These are phyloP conservation scores for Pleurotus cornucopiae DNA, from an alignment of 768 basidiomycete genomes.

Conservation along the genomic window DNA sequence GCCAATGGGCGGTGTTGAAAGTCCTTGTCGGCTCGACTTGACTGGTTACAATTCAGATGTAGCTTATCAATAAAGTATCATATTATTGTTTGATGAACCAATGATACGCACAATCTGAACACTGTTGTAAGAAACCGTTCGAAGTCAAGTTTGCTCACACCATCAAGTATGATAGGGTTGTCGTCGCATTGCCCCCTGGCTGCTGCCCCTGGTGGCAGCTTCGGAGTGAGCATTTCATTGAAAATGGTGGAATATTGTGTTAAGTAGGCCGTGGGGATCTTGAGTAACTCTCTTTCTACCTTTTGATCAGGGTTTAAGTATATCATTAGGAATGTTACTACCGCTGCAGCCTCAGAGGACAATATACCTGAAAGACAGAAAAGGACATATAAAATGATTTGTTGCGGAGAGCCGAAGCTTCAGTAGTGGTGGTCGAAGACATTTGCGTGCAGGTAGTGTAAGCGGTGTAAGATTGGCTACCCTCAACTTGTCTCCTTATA, in stretches of 20 bases:
- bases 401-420: no score
- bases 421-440: no score
- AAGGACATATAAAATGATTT: no score
- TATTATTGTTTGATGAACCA: not conserved
- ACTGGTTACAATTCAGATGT: not conserved
- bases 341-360: no score
- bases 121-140: not conserved
- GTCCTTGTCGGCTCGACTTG: not conserved
- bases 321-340: no score
- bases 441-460: no score
- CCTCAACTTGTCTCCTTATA: no score
- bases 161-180: not conserved
- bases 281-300: conserved; percentile 36
- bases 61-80: no score
- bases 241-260: conserved; percentile 29
- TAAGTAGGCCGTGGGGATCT: conserved; percentile 31
- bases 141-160: not conserved
- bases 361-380: no score
- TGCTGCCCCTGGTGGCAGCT: not conserved
- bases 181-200: not conserved
- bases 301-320: conserved; percentile 9
- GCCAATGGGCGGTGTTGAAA: not conserved
- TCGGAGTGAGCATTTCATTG: conserved; percentile 22
- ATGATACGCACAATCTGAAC: not conserved
- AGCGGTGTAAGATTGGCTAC: no score